Percentiles rank a stretch among this genome's conserved stretches.
Conservation (phyloP, 768 basidiomycete species). For the Agaricus sinodeliciosus region DNA sequence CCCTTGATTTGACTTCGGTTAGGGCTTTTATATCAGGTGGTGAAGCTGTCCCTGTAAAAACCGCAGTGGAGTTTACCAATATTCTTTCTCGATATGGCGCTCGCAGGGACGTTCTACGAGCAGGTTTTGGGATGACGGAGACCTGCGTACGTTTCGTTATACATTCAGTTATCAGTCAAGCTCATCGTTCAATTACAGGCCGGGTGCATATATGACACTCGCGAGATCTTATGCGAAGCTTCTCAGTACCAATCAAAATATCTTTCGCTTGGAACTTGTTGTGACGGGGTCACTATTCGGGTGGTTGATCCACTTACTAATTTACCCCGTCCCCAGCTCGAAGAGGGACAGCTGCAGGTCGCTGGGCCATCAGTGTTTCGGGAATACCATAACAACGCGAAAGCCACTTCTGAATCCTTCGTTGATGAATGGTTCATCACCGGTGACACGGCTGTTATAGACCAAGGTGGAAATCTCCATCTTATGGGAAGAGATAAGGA, state of each 20-base stretch:
- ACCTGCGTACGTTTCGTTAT: slow-evolving; percentile 3
- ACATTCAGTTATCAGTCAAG: not conserved
- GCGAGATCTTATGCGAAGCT: not conserved
- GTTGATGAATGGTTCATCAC: slow-evolving; percentile 5
- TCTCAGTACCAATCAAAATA: not conserved
- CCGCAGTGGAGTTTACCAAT: slow-evolving; percentile 5
- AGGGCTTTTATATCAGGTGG: slow-evolving; percentile 5
- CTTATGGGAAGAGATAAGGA: slow-evolving; percentile 6
- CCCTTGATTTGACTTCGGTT: slow-evolving; percentile 1
- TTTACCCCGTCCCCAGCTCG: not conserved
- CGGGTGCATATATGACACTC: slow-evolving; percentile 7
- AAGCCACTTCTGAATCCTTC: slow-evolving; percentile 3
- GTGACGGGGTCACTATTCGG: slow-evolving; percentile 3
- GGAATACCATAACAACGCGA: slow-evolving; percentile 3
- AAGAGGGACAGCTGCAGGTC: slow-evolving; percentile 4
- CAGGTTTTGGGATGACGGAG: slow-evolving; percentile 8
- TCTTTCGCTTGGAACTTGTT: slow-evolving; percentile 5
- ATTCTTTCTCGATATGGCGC: not conserved
- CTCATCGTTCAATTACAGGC: not conserved
- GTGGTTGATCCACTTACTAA: slow-evolving; percentile 3
- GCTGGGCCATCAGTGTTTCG: slow-evolving; percentile 6
- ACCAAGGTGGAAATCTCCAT: not conserved
- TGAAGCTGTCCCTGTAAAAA: slow-evolving; percentile 6
- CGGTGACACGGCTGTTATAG: slow-evolving; percentile 1
- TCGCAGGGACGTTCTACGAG: slow-evolving; percentile 6